These are phyloP conservation scores for Peniophora sp. DNA, from an alignment of 1,284 basidiomycete genomes.

Conservation along the genomic window DNA sequence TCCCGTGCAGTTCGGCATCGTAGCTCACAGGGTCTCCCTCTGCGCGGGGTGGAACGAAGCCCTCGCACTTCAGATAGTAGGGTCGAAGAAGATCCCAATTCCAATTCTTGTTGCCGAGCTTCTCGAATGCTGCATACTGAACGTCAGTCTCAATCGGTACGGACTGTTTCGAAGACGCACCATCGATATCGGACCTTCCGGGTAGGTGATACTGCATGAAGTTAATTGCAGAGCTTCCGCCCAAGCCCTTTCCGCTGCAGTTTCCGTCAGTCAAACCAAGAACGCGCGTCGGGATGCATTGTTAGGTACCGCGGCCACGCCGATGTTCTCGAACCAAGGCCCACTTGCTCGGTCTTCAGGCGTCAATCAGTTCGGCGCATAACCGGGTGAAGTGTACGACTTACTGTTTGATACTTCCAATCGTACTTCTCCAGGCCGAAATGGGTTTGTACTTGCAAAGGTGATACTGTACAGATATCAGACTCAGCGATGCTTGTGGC, in stretches of 20 bases:
- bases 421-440: constrained; percentile 15
- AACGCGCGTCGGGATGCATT: too few relatives aligned
- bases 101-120: constrained; percentile 17
- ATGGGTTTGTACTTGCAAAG: neutral
- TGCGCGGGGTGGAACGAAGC: constrained; percentile 1
- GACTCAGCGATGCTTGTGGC: too few relatives aligned
- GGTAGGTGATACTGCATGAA: constrained; percentile 21
- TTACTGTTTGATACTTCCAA: constrained; percentile 17
- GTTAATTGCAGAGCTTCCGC: constrained; percentile 15
- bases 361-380: neutral
- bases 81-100: constrained; percentile 8
- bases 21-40: neutral
- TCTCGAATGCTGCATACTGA: constrained; percentile 10
- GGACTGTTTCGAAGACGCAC: constrained; percentile 13
- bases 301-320: constrained; percentile 4
- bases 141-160: too few relatives aligned
- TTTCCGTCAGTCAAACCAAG: too few relatives aligned
- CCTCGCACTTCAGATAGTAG: constrained; percentile 4
- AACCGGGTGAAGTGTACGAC: neutral
- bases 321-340: neutral
- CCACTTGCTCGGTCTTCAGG: constrained; percentile 7
- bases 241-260: constrained; percentile 19
- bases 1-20: neutral
- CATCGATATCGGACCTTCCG: constrained; percentile 21
- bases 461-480: constrained; percentile 1